Evolutionary conservation across 768 basidiomycete species (phyloP), one percentile per base, ranked within the genome.

Genomic region (Clitopilus hobsonii): DNA sequence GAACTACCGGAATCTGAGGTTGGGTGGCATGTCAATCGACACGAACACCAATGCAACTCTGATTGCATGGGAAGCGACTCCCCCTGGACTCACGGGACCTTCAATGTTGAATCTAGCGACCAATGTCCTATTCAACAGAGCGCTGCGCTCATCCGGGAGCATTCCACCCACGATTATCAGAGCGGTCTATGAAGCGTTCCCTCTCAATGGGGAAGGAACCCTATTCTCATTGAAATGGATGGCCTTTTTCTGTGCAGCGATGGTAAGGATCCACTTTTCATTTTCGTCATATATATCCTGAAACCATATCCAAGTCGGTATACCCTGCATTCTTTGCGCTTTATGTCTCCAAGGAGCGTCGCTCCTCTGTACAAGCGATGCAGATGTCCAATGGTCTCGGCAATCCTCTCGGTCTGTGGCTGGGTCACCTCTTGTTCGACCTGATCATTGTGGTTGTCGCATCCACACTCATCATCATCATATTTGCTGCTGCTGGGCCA

Each of bases 311-410:
- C 23, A 38, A 89, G 86, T 75, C 86, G 10, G 84, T 89, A 1
- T 91, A 80, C 63, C 88, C 90, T n/a, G 89, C 89, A 2, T 92
- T 92, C 71, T 90, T 83, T 60, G 79, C 87, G 8, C 66, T 92
- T 13, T 92, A 92, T 65, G 88, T 89, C 3, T 83, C 88, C 0
- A 77, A 76, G 57, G 90, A 92, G 63, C 80, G 87, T 8, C 77
- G 82, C 1, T 81, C 84, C 0, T 82, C 83, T 1, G 86, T 91
- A 0, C 88, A 91, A 64, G 86, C 89, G 2, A 92, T 91, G 86
- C 89, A 91, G 62, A 72, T 87, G 29, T 88, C 86, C 29, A 89
- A 91, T 65, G 89, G 89, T 1, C 67, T 91, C 24, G 76, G 83
- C 1, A 75, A 89, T 61, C 84, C 87, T 18, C 66, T 83, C 49